These are phyloP conservation scores for Hygrophorus pudorinus DNA, from an alignment of 768 basidiomycete species.

Conservation along the genomic window DNA sequence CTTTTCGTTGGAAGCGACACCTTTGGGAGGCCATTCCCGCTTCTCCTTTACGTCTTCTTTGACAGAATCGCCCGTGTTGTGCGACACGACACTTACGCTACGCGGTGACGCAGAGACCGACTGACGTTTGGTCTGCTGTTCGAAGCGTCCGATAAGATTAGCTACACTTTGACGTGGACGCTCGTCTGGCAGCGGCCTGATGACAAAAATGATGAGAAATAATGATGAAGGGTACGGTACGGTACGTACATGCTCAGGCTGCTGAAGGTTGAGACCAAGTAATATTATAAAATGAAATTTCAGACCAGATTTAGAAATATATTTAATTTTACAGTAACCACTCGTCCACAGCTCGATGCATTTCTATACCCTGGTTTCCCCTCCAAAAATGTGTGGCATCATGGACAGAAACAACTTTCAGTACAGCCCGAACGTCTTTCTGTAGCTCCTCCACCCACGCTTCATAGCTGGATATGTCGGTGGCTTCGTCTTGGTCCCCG, in stretches of 20 bases:
- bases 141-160: constrained; percentile 84
- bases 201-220: too few relatives aligned
- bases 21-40: constrained; percentile 69
- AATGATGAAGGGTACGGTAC: too few relatives aligned
- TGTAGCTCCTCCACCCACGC: constrained; percentile 40
- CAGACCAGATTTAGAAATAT: too few relatives aligned
- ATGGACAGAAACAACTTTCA: constrained; percentile 30
- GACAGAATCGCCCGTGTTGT: constrained; percentile 50
- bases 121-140: constrained; percentile 67
- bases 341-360: constrained; percentile 19
- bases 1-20: constrained; percentile 23
- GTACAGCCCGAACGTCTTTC: constrained; percentile 4
- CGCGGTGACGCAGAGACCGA: constrained; percentile 29
- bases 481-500: constrained; percentile 69
- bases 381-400: constrained; percentile 64
- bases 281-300: too few relatives aligned
- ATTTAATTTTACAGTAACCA: constrained; percentile 26
- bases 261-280: too few relatives aligned
- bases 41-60: constrained; percentile 63
- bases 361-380: constrained; percentile 19
- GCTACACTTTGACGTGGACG: constrained; percentile 80
- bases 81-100: constrained; percentile 59
- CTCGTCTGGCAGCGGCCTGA: constrained; percentile 82
- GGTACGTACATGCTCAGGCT: too few relatives aligned
- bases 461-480: constrained; percentile 41